phyloP scores from a whole-genome alignment of 2,329 filamentous ascomycete species.

The Colletotrichum theobromicola region DNA sequence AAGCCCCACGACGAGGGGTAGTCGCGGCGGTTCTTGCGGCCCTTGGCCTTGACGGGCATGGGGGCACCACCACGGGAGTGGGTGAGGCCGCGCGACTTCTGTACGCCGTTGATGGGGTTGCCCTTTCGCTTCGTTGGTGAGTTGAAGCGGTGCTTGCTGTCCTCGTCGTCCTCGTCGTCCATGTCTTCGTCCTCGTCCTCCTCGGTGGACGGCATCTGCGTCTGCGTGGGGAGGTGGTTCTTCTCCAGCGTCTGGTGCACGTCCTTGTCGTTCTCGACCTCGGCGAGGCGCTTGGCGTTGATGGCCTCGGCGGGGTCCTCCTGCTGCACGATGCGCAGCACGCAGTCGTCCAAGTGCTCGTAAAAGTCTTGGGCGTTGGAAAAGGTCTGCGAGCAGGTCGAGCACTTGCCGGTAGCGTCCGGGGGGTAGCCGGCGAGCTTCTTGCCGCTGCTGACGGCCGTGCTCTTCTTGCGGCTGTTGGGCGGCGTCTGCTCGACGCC shows the following conservation, averaged over 20 bases:
- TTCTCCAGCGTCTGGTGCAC: slow-evolving; percentile 68
- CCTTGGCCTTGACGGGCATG: slow-evolving; percentile 59
- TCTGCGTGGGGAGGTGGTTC: slow-evolving; percentile 60
- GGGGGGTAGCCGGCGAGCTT: slow-evolving; percentile 74
- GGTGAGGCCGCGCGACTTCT: slow-evolving; percentile 76
- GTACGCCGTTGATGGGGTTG: slow-evolving; percentile 61
- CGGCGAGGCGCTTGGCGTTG: slow-evolving; percentile 69
- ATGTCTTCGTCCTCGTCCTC: slow-evolving; percentile 55
- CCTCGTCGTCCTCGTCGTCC: slow-evolving; percentile 57
- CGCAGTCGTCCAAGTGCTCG: slow-evolving; percentile 87
- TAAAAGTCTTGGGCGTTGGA: slow-evolving; percentile 97
- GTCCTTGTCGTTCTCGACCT: slow-evolving; percentile 68
- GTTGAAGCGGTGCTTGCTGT: slow-evolving; percentile 47
- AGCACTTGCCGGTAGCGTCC: slow-evolving; percentile 91
- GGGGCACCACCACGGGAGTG: slow-evolving; percentile 77
- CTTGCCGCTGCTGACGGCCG: slow-evolving; percentile 53
- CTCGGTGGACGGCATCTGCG: slow-evolving; percentile 37
- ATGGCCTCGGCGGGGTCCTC: slow-evolving; percentile 73
- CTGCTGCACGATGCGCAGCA: slow-evolving; percentile 73
- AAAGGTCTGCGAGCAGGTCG: slow-evolving; percentile 90
- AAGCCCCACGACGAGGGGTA: slow-evolving; percentile 96
- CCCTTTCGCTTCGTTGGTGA: slow-evolving; percentile 59
- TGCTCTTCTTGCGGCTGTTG: slow-evolving; percentile 81
- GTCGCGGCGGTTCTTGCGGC: slow-evolving; percentile 90
- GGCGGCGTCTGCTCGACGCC: slow-evolving; percentile 92